Base-by-base conservation (phyloP, 306 rosid species). In the Styphnolobium japonicum region DNA sequence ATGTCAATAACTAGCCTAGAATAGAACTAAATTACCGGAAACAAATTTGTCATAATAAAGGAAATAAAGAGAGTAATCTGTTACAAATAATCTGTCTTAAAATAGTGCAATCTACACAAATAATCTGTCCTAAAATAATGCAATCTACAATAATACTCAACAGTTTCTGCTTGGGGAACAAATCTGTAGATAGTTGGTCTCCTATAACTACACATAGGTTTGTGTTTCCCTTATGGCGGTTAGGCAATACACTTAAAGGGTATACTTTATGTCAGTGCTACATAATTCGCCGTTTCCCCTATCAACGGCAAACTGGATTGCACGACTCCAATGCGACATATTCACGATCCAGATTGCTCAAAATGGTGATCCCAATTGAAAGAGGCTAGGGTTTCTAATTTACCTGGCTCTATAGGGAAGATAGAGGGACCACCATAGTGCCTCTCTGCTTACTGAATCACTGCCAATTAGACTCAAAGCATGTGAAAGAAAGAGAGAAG, bases 91-190 rank as follows among this genome's bases (percentile, higher is more conserved):
- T n/a, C n/a, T n/a, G n/a, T n/a, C n/a, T n/a, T n/a, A n/a, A n/a
- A n/a, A n/a, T n/a, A n/a, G n/a, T n/a, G n/a, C n/a, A n/a, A n/a
- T n/a, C n/a, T n/a, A n/a, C n/a, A n/a, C n/a, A n/a, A n/a, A n/a
- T n/a, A n/a, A n/a, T n/a, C n/a, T n/a, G n/a, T n/a, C n/a, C n/a
- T n/a, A n/a, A n/a, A n/a, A n/a, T n/a, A n/a, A n/a, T n/a, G n/a
- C n/a, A n/a, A n/a, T n/a, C n/a, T n/a, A n/a, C n/a, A n/a, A n/a
- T n/a, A n/a, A n/a, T n/a, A n/a, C n/a, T n/a, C n/a, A n/a, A n/a
- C n/a, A n/a, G n/a, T n/a, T 53, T 75, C 55, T 67, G 64, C 73
- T 51, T 45, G 27, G 78, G 36, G 60, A 42, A 60, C 46, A 29
- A 18, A 67, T 39, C 22, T 67, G 37, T 60, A 2, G 51, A 53